Conservation (phyloP, 441 rosid genomes). For the Macaranga tanarius region DNA sequence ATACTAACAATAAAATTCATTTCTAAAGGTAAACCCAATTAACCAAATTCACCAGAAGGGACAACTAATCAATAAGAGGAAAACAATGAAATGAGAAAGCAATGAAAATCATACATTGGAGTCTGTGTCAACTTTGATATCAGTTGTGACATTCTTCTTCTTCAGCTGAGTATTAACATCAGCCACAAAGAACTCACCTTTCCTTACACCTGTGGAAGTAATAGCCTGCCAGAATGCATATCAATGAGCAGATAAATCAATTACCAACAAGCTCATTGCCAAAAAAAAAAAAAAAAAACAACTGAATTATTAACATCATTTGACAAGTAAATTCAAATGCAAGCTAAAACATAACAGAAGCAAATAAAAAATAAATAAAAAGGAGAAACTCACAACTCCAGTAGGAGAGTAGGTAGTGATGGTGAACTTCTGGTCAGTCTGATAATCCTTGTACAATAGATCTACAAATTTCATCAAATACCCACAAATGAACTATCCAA, state of each 20-base stretch:
- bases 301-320: too few relatives aligned
- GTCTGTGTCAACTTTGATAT: slow-evolving; percentile 81
- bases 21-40: not conserved
- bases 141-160: slow-evolving; percentile 80
- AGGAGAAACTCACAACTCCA: slow-evolving; percentile 73
- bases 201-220: slow-evolving; percentile 57
- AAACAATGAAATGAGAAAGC: not conserved
- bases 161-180: slow-evolving; percentile 75
- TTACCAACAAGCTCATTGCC: not conserved
- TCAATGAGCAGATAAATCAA: not conserved
- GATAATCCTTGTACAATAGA: slow-evolving; percentile 88
- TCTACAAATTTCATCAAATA: slow-evolving; percentile 36
- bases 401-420: slow-evolving; percentile 69
- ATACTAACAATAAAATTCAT: too few relatives aligned
- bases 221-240: slow-evolving; percentile 41
- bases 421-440: slow-evolving; percentile 85
- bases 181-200: slow-evolving; percentile 54
- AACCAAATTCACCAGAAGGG: not conserved
- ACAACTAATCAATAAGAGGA: not conserved
- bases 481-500: not conserved
- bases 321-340: too few relatives aligned
- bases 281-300: not conserved
- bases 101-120: slow-evolving; percentile 62
- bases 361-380: not conserved
- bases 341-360: not conserved